Conservation (phyloP, 768 basidiomycete species). For the Phaeotremella skinneri region DNA sequence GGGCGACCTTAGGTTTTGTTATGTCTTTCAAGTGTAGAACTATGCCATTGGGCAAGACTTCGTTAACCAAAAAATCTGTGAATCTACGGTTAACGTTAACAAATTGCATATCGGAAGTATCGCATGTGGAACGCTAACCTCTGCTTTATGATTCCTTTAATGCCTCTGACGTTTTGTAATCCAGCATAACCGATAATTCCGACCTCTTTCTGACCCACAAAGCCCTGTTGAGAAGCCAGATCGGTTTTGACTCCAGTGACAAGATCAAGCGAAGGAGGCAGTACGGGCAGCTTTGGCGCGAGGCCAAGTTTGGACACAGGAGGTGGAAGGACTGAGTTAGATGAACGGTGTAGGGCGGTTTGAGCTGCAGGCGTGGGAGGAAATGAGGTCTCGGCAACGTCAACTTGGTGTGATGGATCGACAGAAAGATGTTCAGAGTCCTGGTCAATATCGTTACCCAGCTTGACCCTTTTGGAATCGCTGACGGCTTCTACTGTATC, state of each 20-base stretch:
- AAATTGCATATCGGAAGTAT: background rate
- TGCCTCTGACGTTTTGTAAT: slow-evolving; percentile 20
- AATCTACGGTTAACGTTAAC: slow-evolving; percentile 60
- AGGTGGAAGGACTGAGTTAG: background rate
- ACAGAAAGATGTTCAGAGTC: no score
- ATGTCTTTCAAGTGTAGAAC: slow-evolving; percentile 79
- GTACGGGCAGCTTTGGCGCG: slow-evolving; percentile 28
- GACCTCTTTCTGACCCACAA: slow-evolving; percentile 37
- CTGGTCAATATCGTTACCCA: no score
- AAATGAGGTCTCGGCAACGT: background rate
- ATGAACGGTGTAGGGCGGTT: background rate
- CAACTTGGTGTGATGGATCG: background rate
- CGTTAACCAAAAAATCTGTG: slow-evolving; percentile 93
- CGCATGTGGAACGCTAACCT: slow-evolving; percentile 59
- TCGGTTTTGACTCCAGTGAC: slow-evolving; percentile 33
- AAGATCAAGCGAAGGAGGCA: slow-evolving; percentile 39
- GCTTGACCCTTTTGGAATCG: no score
- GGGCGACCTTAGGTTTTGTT: slow-evolving; percentile 63
- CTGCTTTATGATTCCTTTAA: slow-evolving; percentile 95
- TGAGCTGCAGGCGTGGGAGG: background rate
- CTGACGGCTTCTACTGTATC: no score
- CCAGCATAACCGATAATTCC: slow-evolving; percentile 40
- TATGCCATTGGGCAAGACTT: slow-evolving; percentile 77
- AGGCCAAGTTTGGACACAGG: slow-evolving; percentile 40
- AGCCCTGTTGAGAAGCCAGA: slow-evolving; percentile 27